Evolutionary conservation across 2,329 filamentous ascomycete species (phyloP), one percentile per base, ranked within the genome.

Genomic region (Sordariomycetes sp.): DNA sequence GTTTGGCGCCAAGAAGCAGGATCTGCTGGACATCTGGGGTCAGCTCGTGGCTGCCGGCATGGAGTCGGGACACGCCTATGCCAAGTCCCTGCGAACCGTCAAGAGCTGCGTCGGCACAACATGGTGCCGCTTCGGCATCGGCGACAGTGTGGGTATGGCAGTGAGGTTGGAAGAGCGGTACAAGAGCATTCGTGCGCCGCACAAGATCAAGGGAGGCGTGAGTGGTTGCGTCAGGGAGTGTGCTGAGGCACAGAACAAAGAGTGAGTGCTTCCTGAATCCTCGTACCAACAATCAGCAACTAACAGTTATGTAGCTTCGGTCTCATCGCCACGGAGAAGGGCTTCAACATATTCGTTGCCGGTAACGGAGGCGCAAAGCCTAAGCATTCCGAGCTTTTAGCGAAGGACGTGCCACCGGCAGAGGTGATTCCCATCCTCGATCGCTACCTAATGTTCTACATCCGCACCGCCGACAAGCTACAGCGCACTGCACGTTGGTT

Each of bases 141-240:
- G 86, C 19, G 87, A 94, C 59, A 87, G 82, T 54, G 87, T 94
- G 1, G 87, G 87, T 9, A 85, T 94, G 81, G 87, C 87, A 0
- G 79, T 94, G 12, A 72, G 86, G 4, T 60, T 94, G 1, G 87
- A 94, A 58, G 84, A 94, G 61, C 75, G 87, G 30, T 94, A 94
- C 60, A 27, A 94, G 69, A 86, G 83, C 49, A 82, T 94, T 38
- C 76, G 87, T n/a, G 72, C 72, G 12, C 87, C 87, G 8, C 87
- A 94, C 56, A 94, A 94, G 66, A 74, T 93, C 54, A 94, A 94
- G 58, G 86, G 84, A 2, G 87, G 85, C 36, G 86, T 94, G 0
- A 88, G 82, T 35, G 87, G 87, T 10, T 94, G 87, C 43, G 86
- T 94, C n/a, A 72, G 87, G 35, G 87, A 94, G 58, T 94, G 87